Base-by-base conservation (phyloP, 129 eudicot genomes). In the Artemisia argyi region DNA sequence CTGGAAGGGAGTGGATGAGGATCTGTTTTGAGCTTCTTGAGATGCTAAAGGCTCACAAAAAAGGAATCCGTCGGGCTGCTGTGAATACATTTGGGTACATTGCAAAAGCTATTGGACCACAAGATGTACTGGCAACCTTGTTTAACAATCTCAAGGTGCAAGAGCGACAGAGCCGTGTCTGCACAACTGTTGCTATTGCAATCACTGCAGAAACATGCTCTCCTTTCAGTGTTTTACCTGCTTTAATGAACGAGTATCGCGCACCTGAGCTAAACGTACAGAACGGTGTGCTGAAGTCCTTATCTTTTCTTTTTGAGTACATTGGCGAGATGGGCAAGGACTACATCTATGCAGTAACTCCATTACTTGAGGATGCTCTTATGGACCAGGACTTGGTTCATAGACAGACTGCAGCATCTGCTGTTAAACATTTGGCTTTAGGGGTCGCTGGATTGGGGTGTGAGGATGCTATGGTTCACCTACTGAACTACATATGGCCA, bases 301-400 rank as follows among this genome's bases (percentile, higher is more conserved):
- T 92, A 26, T 93, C 97, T 5, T 93, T 93, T 71, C 86, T 92
- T 19, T 93, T 93, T 3, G 98, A 93, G 71, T 93, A 93, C 47
- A 85, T 93, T 16, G 98, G 98, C 19, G 98, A 93, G 51, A 93
- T 93, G 98, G 98, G 98, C 11, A 93, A 93, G 60, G 98, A 93
- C 32, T 93, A 93, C 44, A 93, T 93, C 15, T 93, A 93, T 59
- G 97, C 98, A 0, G 98, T 89, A 51, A 93, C 98, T 14, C 98
- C 98, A 4, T 71, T 89, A 4, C 90, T 93, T 10, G 98, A 93
- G 74, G 97, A 93, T 74, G 98, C 97, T 61, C 86, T 93, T 30
- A 93, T 93, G 98, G 98, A 93, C 76, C 56, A 92, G 19, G 98
- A 93, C 58, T 58, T 89, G 82, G 98, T 93, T 55, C 97, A 93